Evolutionary conservation across 2,329 filamentous ascomycete species (phyloP), one percentile per base, ranked within the genome.

Genomic region (Trichoderma sp.): DNA sequence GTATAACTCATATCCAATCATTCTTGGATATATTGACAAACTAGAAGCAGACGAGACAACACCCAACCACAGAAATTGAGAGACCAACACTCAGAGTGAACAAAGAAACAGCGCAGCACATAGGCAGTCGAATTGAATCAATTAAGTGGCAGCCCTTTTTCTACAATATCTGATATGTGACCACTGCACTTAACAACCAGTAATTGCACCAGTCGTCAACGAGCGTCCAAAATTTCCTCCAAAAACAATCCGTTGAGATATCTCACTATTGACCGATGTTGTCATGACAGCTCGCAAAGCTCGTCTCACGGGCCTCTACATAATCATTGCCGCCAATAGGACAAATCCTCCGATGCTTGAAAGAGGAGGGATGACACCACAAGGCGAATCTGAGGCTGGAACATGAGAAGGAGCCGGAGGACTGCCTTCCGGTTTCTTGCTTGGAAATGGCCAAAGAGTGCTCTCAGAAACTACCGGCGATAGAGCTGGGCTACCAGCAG

Each of bases 401-500:
- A 84, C 79, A 29, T 77, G 79, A 7, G 78, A 82, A 24, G 82
- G 82, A 11, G 78, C 72, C 18, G 78, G 78, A 8, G 79, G 78
- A 11, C 77, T 74, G 8, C 78, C 78, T 11, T 78, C 76, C 3
- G 79, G 75, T 6, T 75, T 76, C 11, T 75, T 65, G 35, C 77
- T 79, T 29, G 81, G 76, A 69, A 75, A 75, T 53, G 79, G 75
- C 76, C 78, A 80, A n/a, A 79, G 71, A 9, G 78, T 78, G 7
- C 75, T 79, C 29, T 81, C 77, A n/a, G 80, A 79, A 63, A 75
- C n/a, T 3, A 71, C 60, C 14, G 77, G 71, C 8, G 77, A 75
- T 21, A 75, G 11, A 9, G 77, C 71, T 38, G 77, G 66, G 8
- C 33, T 72, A 5, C 71, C 71, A 12, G 67, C 56, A 62, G 78